Conservation (phyloP, 139 green algal species). For the Chlamydomonas incerta region DNA sequence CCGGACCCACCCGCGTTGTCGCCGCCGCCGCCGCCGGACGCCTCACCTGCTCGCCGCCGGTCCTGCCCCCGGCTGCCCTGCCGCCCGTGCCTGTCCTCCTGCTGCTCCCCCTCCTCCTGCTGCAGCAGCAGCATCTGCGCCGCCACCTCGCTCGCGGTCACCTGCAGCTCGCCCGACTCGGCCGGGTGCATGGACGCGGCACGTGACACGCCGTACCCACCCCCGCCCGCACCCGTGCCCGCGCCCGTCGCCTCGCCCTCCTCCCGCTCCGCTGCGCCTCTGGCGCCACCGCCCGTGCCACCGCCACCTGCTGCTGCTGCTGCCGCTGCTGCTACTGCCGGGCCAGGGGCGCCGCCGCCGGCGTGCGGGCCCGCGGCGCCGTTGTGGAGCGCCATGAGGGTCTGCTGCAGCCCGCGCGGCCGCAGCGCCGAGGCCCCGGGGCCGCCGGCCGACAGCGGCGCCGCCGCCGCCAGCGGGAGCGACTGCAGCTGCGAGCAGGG, state of each 20-base stretch:
- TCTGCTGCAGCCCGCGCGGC: neutral
- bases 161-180: constrained; percentile 29
- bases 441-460: neutral
- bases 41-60: neutral
- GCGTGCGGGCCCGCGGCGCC: too few relatives aligned
- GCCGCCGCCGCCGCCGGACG: neutral
- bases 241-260: too few relatives aligned
- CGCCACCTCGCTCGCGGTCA: neutral
- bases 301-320: neutral
- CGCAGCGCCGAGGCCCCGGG: neutral
- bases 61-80: neutral
- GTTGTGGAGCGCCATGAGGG: neutral
- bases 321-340: neutral
- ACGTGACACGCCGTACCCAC: neutral
- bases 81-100: neutral
- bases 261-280: too few relatives aligned
- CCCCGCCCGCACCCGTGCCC: neutral
- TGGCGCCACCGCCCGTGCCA: neutral
- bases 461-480: too few relatives aligned
- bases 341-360: too few relatives aligned
- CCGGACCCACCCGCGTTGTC: neutral
- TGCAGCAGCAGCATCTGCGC: neutral
- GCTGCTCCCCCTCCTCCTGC: neutral
- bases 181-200: neutral
- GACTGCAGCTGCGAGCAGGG: neutral